A percentile compares a stretch with the other conserved stretches of the same genome.
These are phyloP conservation scores for Akanthomyces dipterigenus DNA, from an alignment of 2,329 filamentous ascomycete species.

Conservation along the genomic window DNA sequence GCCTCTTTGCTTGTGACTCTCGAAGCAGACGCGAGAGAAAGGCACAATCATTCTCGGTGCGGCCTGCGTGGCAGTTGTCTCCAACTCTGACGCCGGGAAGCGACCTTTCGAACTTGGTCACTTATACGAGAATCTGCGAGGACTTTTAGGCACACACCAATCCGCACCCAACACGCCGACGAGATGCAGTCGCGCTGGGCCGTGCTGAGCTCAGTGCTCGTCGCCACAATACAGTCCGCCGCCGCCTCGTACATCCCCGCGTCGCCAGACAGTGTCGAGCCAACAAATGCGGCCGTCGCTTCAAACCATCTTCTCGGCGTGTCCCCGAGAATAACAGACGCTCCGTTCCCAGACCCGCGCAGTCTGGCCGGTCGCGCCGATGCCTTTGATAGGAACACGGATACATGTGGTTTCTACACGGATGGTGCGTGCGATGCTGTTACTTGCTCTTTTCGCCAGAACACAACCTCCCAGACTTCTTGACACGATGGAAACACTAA, in stretches of 20 bases:
- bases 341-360: not conserved
- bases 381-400: not conserved
- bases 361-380: not conserved
- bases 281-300: not conserved
- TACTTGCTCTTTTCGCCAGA: no score
- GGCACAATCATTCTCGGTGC: not conserved
- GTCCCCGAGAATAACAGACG: constrained; percentile 4
- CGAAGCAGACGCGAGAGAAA: not conserved
- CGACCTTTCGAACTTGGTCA: not conserved
- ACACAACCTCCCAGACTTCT: no score
- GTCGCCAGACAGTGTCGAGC: not conserved
- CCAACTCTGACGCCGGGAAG: no score
- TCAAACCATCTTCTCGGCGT: not conserved
- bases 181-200: not conserved
- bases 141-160: not conserved
- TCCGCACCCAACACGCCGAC: not conserved
- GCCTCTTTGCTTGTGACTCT: not conserved
- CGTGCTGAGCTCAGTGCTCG: not conserved
- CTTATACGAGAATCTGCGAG: not conserved
- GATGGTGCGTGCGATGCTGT: not conserved
- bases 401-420: constrained; percentile 7
- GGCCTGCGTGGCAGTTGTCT: not conserved
- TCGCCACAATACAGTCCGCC: not conserved
- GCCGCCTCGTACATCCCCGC: not conserved
- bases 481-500: no score